Evolutionary conservation across 352 stramenopile species (phyloP).

Genomic region (Globisporangium spinosum): DNA sequence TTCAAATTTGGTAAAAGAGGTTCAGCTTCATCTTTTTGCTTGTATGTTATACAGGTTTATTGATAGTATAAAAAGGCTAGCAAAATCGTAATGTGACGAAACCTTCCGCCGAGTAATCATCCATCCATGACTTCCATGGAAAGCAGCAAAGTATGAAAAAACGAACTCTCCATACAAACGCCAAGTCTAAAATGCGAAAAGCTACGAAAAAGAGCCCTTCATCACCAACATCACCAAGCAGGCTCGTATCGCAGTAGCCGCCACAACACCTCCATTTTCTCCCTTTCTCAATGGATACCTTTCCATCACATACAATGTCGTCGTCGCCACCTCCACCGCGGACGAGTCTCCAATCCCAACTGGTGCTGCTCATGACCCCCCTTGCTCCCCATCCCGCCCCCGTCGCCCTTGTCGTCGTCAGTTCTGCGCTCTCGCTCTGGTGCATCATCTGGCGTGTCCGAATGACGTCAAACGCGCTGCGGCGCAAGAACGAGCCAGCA

Average conservation of each 20-base stretch:
- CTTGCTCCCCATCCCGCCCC: neutral
- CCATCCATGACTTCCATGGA: conserved; percentile 2
- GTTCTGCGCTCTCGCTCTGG: neutral
- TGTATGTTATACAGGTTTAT: neutral
- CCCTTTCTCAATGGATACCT: neutral
- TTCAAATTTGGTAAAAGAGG: neutral
- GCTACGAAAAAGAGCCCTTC: neutral
- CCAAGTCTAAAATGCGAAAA: conserved; percentile 1
- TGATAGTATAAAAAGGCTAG: neutral
- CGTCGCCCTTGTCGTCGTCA: neutral
- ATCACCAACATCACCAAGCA: neutral
- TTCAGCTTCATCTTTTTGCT: no score
- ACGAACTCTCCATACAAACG: neutral
- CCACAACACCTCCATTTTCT: neutral
- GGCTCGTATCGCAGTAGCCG: neutral
- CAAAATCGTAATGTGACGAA: neutral
- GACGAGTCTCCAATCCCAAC: neutral
- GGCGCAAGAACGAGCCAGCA: conserved; percentile 16
- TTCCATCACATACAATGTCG: neutral
- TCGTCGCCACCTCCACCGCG: neutral
- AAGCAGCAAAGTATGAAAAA: neutral
- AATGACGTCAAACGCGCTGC: conserved; percentile 17
- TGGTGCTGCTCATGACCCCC: neutral
- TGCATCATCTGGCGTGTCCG: conserved; percentile 13
- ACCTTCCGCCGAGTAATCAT: neutral